Evolutionary conservation across 805 yeast genomes (phyloP).

Genomic region (Hanseniaspora nectarophila): DNA sequence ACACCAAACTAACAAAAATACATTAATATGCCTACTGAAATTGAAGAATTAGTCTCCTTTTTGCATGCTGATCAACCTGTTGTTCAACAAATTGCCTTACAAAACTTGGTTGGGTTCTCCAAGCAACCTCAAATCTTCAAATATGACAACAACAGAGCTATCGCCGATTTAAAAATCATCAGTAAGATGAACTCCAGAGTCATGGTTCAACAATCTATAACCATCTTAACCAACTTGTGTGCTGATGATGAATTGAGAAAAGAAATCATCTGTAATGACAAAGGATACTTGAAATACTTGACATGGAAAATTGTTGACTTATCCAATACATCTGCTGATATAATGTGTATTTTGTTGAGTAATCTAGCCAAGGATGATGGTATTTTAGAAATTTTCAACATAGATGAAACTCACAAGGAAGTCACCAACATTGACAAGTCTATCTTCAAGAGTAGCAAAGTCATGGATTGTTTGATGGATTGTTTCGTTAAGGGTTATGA

Average conservation of each 20-base stretch:
- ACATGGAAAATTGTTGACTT: slow-evolving; percentile 41
- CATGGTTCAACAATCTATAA: slow-evolving; percentile 53
- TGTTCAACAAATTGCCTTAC: slow-evolving; percentile 72
- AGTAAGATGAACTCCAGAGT: slow-evolving; percentile 43
- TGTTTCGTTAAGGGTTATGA: slow-evolving; percentile 78
- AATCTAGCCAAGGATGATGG: slow-evolving; percentile 72
- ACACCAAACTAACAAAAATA: slow-evolving; percentile 1
- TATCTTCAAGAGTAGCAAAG: slow-evolving; percentile 45
- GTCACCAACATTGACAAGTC: slow-evolving; percentile 32
- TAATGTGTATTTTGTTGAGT: slow-evolving; percentile 71
- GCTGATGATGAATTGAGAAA: slow-evolving; percentile 51
- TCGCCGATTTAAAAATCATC: slow-evolving; percentile 56
- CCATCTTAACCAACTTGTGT: slow-evolving; percentile 73
- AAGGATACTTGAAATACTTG: slow-evolving; percentile 39
- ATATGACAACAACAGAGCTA: slow-evolving; percentile 56
- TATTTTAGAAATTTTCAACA: slow-evolving; percentile 41
- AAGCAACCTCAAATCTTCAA: slow-evolving; percentile 62
- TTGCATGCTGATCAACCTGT: slow-evolving; percentile 71
- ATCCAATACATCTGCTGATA: slow-evolving; percentile 58
- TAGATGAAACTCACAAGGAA: slow-evolving; percentile 24
- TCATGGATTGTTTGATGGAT: slow-evolving; percentile 74
- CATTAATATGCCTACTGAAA: slow-evolving; percentile 36
- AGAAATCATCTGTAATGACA: slow-evolving; percentile 53
- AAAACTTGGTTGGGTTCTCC: slow-evolving; percentile 70
- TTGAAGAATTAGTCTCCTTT: slow-evolving; percentile 59